These are phyloP conservation scores for Sphenostylis stenocarpa DNA, from an alignment of 306 rosid genomes.

Conservation along the genomic window DNA sequence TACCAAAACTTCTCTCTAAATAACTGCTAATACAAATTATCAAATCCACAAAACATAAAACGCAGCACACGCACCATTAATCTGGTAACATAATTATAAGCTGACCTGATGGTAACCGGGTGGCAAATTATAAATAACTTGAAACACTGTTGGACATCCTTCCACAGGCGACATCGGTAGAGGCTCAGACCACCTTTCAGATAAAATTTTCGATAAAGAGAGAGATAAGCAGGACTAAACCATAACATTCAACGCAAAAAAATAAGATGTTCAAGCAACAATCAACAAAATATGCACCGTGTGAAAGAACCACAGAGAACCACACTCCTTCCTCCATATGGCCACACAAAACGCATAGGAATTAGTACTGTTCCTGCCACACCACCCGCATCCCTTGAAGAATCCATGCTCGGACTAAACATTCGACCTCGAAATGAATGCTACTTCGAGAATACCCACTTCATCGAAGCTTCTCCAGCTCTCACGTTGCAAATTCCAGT, in stretches of 20 bases:
- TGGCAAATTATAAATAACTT: constrained; percentile 71
- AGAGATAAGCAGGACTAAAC: not conserved
- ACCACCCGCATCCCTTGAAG: constrained; percentile 50
- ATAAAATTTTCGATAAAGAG: constrained; percentile 11
- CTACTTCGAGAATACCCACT: constrained; percentile 36
- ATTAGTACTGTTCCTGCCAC: constrained; percentile 63
- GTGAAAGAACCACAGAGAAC: constrained; percentile 84
- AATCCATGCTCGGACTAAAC: constrained; percentile 69
- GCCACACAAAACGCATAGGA: constrained; percentile 95
- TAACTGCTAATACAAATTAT: constrained; percentile 8
- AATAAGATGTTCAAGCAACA: not conserved
- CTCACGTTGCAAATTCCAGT: constrained; percentile 39
- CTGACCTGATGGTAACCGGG: constrained; percentile 94
- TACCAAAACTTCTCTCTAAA: not conserved
- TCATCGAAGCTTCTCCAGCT: constrained; percentile 37
- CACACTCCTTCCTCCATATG: constrained; percentile 84
- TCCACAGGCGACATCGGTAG: constrained; percentile 86
- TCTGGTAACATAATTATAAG: constrained; percentile 29
- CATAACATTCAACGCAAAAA: constrained; percentile 7
- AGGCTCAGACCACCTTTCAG: constrained; percentile 83
- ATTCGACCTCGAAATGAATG: constrained; percentile 42
- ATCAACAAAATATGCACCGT: constrained; percentile 50
- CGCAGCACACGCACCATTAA: not conserved
- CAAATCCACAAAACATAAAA: not conserved
- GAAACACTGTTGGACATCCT: constrained; percentile 91